Conservation (phyloP, 768 basidiomycete species). For the Boletellus ananiceps region DNA sequence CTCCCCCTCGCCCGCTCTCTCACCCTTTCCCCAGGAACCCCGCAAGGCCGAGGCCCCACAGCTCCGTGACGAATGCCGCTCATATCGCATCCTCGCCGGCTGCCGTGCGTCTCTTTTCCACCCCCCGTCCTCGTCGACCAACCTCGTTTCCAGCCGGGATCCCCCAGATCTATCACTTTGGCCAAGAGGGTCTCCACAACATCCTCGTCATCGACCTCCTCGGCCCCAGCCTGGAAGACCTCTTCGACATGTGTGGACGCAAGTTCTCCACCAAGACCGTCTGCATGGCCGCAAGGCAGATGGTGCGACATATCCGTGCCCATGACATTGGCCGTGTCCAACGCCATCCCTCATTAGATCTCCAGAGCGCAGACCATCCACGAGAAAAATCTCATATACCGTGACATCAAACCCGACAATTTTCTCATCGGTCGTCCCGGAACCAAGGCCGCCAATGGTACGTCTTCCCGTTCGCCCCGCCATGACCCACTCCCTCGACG, state of each 20-base stretch:
- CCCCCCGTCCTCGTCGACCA: constrained; percentile 8
- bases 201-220: constrained; percentile 98
- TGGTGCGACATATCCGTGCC: constrained; percentile 47
- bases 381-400: constrained; percentile 98
- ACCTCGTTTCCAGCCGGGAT: constrained; percentile 69
- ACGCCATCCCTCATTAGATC: constrained; percentile 46
- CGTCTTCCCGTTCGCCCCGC: constrained; percentile 4
- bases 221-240: constrained; percentile 93
- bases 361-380: constrained; percentile 96
- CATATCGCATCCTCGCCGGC: constrained; percentile 85
- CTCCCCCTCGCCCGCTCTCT: neutral
- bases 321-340: constrained; percentile 1
- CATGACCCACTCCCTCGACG: constrained; percentile 1
- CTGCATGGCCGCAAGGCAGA: constrained; percentile 98
- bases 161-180: constrained; percentile 99
- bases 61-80: constrained; percentile 96
- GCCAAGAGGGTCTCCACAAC: constrained; percentile 97
- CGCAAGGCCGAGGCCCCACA: constrained; percentile 96
- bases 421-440: constrained; percentile 94
- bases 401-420: constrained; percentile 99
- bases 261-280: constrained; percentile 98
- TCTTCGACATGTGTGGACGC: constrained; percentile 98
- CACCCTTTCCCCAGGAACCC: constrained; percentile 56
- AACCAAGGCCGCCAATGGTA: constrained; percentile 84
- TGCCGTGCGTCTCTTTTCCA: constrained; percentile 61